Conservation (phyloP, 768 basidiomycete genomes). For the Russula olivacea region DNA sequence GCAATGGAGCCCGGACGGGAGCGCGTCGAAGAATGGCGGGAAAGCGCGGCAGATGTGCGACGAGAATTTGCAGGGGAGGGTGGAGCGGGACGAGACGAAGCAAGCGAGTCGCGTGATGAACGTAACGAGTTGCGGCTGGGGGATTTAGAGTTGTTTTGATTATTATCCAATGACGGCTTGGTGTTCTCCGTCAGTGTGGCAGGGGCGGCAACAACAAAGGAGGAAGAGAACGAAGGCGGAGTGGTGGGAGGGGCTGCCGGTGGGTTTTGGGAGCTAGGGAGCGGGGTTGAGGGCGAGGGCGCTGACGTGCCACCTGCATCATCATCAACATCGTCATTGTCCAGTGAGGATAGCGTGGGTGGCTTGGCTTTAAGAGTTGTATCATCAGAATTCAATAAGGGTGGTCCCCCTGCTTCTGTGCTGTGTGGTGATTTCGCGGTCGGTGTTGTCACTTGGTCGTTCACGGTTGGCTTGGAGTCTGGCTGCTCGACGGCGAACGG, state of each 20-base stretch:
- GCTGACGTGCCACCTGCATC: not conserved
- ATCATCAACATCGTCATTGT: not conserved
- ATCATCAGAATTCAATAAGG: not conserved
- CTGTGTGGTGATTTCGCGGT: not conserved
- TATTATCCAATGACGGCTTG: constrained; percentile 13
- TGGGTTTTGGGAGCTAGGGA: constrained; percentile 10
- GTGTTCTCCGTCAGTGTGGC: not conserved
- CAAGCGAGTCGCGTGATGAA: constrained; percentile 35
- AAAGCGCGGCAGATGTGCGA: constrained; percentile 35
- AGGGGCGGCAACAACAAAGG: not conserved
- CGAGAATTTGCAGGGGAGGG: constrained; percentile 52
- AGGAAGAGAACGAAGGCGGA: not conserved
- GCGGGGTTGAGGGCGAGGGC: constrained; percentile 13
- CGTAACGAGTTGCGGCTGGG: constrained; percentile 32
- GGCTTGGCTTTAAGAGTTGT: not conserved
- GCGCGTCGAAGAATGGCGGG: constrained; percentile 35
- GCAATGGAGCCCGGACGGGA: constrained; percentile 37
- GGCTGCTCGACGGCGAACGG: not conserved
- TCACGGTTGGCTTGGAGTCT: not conserved
- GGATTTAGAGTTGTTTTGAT: constrained; percentile 29
- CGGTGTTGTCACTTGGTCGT: not conserved
- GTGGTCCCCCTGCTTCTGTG: not conserved
- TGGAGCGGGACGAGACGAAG: constrained; percentile 53
- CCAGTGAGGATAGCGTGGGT: not conserved
- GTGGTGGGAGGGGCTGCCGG: not conserved